Evolutionary conservation across 108 stramenopile genomes (phyloP), one percentile per base, ranked within the genome.

Genomic region (Cyclostephanos invisitatus): DNA sequence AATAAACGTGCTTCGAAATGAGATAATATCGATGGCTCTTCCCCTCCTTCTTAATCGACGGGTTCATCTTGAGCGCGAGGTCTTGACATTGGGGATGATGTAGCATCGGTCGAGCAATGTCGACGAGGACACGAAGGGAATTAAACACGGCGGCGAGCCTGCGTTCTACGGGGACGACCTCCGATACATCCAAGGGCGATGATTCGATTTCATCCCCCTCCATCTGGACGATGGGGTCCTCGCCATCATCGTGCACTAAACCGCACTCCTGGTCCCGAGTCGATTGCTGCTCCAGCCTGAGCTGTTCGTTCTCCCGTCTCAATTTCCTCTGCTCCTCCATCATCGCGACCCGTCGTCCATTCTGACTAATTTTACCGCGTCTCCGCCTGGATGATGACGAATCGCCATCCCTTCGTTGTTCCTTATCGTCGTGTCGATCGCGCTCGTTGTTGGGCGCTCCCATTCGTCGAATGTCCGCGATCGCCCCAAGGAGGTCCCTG

Each of bases 91-190:
- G 14, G 18, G 80, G 72, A 51, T 81, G 70, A 29, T 81, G 63
- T n/a, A 81, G 47, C 25, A 72, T 76, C 9, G 75, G 64, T 7
- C 75, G 64, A 15, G 72, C 35, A 22, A 81, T 36, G 32, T 69
- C 55, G 15, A 81, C 57, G 18, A 81, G 51, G 8, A 77, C 64
- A 21, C 80, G 32, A 18, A 81, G 63, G 6, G 80, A 65, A 70
- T 81, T 81, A 65, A 81, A 77, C 12, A 75, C 76, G 46, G 32
- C 62, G 40, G 75, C 75, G 3, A 77, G 46, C 14, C 62, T 50
- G 11, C 32, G 17, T 27, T 66, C 63, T 0, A 50, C 44, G 7
- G 69, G 46, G n/a, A n/a, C n/a, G 27, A 75, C 14, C 7, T 66
- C 70, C 18, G 12, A 24, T 29, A 46, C 64, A 21, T 42, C 50